Conservation (phyloP, 768 basidiomycete species). For the Termitomyces sp. region DNA sequence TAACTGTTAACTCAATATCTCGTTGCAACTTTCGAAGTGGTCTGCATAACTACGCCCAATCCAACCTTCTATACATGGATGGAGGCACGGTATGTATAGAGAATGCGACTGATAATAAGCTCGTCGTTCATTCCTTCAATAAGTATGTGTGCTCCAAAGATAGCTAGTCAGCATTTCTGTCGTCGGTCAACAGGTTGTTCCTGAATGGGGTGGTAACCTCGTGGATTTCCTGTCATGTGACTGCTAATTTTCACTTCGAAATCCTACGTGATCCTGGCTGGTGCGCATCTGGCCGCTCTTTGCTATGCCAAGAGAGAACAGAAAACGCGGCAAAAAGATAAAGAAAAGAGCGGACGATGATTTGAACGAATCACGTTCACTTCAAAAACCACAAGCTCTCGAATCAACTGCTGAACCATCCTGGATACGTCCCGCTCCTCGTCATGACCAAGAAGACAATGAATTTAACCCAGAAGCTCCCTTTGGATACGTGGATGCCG, state of each 20-base stretch:
- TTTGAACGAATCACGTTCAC: background rate
- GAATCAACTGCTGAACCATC: constrained; percentile 44
- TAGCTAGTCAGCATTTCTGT: too few relatives aligned
- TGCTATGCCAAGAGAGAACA: constrained; percentile 15
- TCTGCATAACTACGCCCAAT: too few relatives aligned
- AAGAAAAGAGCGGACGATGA: constrained; percentile 12
- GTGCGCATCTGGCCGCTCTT: background rate
- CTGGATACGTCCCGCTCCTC: constrained; percentile 55
- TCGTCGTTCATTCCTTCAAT: too few relatives aligned
- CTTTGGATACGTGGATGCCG: constrained; percentile 85
- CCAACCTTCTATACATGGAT: too few relatives aligned
- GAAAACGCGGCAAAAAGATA: constrained; percentile 16
- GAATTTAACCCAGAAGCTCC: constrained; percentile 64
- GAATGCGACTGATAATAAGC: too few relatives aligned
- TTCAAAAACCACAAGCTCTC: constrained; percentile 16
- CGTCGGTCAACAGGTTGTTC: too few relatives aligned
- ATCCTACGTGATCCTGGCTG: background rate
- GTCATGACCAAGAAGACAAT: constrained; percentile 20
- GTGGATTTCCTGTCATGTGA: too few relatives aligned
- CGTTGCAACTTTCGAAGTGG: too few relatives aligned
- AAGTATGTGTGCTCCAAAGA: too few relatives aligned
- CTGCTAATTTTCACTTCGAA: background rate
- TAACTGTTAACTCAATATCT: too few relatives aligned
- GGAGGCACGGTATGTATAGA: too few relatives aligned
- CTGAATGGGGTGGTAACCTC: too few relatives aligned